Percentiles rank a stretch among this genome's conserved stretches.
phyloP scores from a whole-genome alignment of 164 flowering plant species.

The Akebia trifoliata region DNA sequence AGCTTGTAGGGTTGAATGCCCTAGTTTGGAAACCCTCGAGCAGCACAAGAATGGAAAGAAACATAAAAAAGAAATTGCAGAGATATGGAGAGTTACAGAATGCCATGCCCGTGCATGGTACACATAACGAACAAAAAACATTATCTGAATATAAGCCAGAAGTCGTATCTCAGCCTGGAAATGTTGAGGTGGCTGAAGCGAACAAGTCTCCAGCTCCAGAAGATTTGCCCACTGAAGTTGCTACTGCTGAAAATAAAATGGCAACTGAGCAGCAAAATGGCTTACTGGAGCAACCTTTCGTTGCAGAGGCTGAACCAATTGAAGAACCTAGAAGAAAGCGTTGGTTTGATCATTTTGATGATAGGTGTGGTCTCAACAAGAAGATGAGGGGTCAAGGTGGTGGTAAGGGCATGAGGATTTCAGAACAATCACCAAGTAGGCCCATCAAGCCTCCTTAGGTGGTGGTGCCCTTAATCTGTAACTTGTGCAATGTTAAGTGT shows the following conservation, averaged over 20 bases:
- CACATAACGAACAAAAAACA: slow-evolving; percentile 11
- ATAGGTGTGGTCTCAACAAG: slow-evolving; percentile 30
- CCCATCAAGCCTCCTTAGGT: slow-evolving; percentile 31
- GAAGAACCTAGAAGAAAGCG: slow-evolving; percentile 18
- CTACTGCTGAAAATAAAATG: background rate
- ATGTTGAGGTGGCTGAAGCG: slow-evolving; percentile 3
- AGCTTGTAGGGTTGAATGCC: slow-evolving; percentile 62
- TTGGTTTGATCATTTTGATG: slow-evolving; percentile 16
- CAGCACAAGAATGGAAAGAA: slow-evolving; percentile 61
- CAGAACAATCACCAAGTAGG: slow-evolving; percentile 20
- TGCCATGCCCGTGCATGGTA: background rate
- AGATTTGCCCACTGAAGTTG: background rate
- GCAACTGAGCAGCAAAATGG: slow-evolving; percentile 6
- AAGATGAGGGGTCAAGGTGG: slow-evolving; percentile 34
- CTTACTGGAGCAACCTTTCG: slow-evolving; percentile 11
- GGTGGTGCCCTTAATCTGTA: slow-evolving; percentile 38
- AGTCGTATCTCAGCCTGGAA: background rate
- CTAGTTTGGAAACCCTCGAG: slow-evolving; percentile 49
- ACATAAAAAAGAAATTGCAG: slow-evolving; percentile 50
- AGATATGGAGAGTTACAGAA: slow-evolving; percentile 34
- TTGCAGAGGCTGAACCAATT: slow-evolving; percentile 9
- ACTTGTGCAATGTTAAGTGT: slow-evolving; percentile 49
- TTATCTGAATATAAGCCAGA: slow-evolving; percentile 5
- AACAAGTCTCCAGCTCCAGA: background rate
- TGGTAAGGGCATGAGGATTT: slow-evolving; percentile 27